Conservation (phyloP, 495 filamentous ascomycete genomes). For the Penicillium silybi region DNA sequence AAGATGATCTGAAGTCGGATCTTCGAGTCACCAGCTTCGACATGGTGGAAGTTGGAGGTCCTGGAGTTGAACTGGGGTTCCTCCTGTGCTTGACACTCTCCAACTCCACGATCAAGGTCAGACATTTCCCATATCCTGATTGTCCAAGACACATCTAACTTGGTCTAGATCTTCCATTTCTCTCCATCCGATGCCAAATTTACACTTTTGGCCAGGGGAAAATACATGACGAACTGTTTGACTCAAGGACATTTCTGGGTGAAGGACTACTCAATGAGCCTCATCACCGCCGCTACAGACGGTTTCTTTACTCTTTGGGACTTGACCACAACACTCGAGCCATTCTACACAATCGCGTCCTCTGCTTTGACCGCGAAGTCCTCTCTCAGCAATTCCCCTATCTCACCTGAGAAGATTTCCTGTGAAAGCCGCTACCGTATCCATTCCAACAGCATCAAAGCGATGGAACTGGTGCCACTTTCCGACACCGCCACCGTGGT, state of each 20-base stretch:
- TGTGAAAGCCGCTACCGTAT: conserved; percentile 44
- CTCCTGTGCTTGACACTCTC: conserved; percentile 68
- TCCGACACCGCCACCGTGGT: conserved; percentile 45
- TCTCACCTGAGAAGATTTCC: conserved; percentile 22
- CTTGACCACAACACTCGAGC: conserved; percentile 30
- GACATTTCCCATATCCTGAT: neutral
- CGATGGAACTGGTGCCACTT: conserved; percentile 33
- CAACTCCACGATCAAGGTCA: conserved; percentile 67
- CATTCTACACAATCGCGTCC: conserved; percentile 26
- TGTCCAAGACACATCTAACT: neutral
- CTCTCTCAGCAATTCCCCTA: conserved; percentile 9
- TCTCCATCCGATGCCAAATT: conserved; percentile 42
- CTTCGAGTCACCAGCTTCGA: conserved; percentile 76
- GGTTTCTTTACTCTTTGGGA: conserved; percentile 57
- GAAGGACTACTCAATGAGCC: conserved; percentile 20
- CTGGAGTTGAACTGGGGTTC: conserved; percentile 25
- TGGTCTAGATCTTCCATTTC: conserved; percentile 56
- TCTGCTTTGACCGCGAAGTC: conserved; percentile 18
- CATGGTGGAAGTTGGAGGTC: conserved; percentile 38
- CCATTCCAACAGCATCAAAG: conserved; percentile 76
- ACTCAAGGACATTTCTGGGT: conserved; percentile 61
- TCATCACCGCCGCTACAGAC: conserved; percentile 62
- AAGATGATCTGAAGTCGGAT: conserved; percentile 59
- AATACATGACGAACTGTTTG: conserved; percentile 76
- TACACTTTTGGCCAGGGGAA: conserved; percentile 49